Evolutionary conservation across 2,329 filamentous ascomycete genomes (phyloP).

Genomic region (Fusarium algeriense): DNA sequence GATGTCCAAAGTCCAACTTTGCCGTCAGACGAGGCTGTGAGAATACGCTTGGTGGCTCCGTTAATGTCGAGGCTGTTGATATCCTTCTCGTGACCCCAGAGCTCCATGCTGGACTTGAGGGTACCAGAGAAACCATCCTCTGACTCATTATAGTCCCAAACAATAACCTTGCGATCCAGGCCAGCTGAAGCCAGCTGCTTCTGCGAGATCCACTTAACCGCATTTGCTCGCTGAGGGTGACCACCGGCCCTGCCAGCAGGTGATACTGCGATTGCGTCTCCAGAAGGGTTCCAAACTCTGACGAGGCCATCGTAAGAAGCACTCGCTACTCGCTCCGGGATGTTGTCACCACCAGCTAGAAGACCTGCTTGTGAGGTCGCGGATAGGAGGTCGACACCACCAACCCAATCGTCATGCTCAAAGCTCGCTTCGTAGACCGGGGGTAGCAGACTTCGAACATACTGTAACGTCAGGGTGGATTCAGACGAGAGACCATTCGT

Average conservation of each 20-base stretch:
- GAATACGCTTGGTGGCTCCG: slow-evolving; percentile 77
- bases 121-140: slow-evolving; percentile 69
- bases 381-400: slow-evolving; percentile 85
- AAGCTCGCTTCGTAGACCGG: slow-evolving; percentile 92
- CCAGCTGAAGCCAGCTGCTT: slow-evolving; percentile 85
- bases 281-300: slow-evolving; percentile 89
- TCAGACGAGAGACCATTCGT: slow-evolving; percentile 90
- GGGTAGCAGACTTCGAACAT: slow-evolving; percentile 90
- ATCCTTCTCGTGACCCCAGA: slow-evolving; percentile 83
- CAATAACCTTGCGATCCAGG: slow-evolving; percentile 84
- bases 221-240: slow-evolving; percentile 81
- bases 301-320: slow-evolving; percentile 92
- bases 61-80: slow-evolving; percentile 83
- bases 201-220: slow-evolving; percentile 84
- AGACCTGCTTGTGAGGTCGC: slow-evolving; percentile 70
- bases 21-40: slow-evolving; percentile 88
- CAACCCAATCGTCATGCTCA: slow-evolving; percentile 98
- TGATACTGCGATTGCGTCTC: slow-evolving; percentile 85
- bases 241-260: slow-evolving; percentile 74
- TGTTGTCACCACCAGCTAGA: slow-evolving; percentile 51
- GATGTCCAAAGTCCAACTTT: slow-evolving; percentile 90
- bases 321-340: slow-evolving; percentile 78
- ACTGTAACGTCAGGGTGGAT: slow-evolving; percentile 88
- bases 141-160: slow-evolving; percentile 88
- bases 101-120: slow-evolving; percentile 80